A percentile compares a stretch with the other conserved stretches of the same genome.
phyloP scores from a whole-genome alignment of 2,329 filamentous ascomycete genomes.

The Fonsecaea nubica region DNA sequence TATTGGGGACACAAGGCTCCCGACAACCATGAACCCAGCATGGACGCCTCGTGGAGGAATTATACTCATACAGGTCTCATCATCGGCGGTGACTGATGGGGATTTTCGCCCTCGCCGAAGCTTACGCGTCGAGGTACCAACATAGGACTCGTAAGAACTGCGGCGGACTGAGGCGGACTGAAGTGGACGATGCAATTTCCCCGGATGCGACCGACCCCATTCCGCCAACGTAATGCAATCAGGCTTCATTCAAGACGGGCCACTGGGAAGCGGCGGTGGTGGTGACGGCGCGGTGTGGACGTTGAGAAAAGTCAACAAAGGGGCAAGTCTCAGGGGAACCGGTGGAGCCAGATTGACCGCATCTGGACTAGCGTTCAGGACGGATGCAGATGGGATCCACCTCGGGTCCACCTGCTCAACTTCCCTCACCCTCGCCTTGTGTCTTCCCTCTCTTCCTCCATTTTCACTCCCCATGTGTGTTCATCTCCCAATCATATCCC shows the following conservation, averaged over 20 bases:
- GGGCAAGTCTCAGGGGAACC: slow-evolving; percentile 20
- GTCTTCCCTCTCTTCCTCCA: neutral
- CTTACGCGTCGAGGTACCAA: slow-evolving; percentile 11
- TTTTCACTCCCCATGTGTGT: neutral
- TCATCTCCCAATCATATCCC: neutral
- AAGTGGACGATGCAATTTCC: slow-evolving; percentile 28
- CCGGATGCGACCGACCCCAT: slow-evolving; percentile 9
- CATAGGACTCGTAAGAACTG: no score
- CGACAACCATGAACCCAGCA: neutral
- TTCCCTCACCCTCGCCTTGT: slow-evolving; percentile 9
- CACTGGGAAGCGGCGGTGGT: neutral
- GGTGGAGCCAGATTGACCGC: neutral
- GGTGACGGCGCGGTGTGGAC: neutral
- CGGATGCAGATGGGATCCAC: neutral
- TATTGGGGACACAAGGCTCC: neutral
- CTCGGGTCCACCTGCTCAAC: neutral
- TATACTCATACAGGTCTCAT: neutral
- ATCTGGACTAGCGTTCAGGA: neutral
- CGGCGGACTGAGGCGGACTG: neutral
- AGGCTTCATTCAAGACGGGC: slow-evolving; percentile 12
- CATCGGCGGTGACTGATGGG: neutral
- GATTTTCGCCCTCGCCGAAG: slow-evolving; percentile 9
- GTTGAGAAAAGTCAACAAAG: slow-evolving; percentile 15
- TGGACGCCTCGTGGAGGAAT: neutral
- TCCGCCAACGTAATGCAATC: slow-evolving; percentile 22